These are phyloP conservation scores for Mrakia gelida DNA, from an alignment of 768 basidiomycete genomes.

Conservation along the genomic window DNA sequence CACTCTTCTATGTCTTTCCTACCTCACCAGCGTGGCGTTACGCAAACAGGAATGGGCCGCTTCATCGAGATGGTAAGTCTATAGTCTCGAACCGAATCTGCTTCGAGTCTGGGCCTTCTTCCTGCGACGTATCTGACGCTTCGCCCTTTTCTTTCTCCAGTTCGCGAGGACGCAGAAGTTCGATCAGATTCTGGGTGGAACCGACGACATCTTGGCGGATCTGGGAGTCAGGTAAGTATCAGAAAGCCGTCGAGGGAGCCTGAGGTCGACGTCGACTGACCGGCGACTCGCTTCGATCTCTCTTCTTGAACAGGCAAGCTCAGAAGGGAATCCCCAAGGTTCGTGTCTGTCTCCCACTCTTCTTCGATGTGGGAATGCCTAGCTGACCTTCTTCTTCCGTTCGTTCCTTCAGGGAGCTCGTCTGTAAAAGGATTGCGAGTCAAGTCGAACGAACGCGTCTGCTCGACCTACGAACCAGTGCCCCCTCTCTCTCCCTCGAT, in stretches of 20 bases:
- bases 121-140: background rate
- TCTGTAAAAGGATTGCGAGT: too few relatives aligned
- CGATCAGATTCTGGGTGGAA: constrained; percentile 51
- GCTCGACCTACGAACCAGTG: too few relatives aligned
- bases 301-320: too few relatives aligned
- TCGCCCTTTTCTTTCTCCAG: background rate
- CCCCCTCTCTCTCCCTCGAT: too few relatives aligned
- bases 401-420: too few relatives aligned
- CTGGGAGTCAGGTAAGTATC: constrained; percentile 78
- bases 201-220: constrained; percentile 60
- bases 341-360: constrained; percentile 41
- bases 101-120: background rate
- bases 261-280: too few relatives aligned
- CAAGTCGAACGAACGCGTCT: too few relatives aligned
- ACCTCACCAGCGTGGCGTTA: background rate
- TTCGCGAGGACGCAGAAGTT: constrained; percentile 11
- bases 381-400: too few relatives aligned
- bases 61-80: constrained; percentile 37
- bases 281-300: too few relatives aligned
- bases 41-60: constrained; percentile 38
- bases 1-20: constrained; percentile 41
- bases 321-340: constrained; percentile 59
- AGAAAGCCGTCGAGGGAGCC: too few relatives aligned
- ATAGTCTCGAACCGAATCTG: background rate
- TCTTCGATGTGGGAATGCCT: too few relatives aligned